Evolutionary conservation across 2,329 filamentous ascomycete genomes (phyloP).

Genomic region (Zasmidium angulare): DNA sequence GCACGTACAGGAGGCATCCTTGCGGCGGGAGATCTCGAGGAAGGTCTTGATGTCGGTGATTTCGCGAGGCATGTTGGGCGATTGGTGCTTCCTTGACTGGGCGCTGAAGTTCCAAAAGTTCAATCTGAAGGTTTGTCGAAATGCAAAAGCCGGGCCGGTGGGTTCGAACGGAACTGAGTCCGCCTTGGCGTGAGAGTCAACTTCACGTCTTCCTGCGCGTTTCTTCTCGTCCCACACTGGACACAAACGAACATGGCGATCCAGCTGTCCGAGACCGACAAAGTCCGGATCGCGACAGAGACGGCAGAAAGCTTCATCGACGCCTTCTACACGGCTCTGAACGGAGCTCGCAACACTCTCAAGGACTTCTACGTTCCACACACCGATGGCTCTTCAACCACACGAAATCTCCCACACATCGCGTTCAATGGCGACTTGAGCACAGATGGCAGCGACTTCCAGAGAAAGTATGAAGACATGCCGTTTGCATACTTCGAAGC

Average conservation of each 20-base stretch:
- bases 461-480: conserved; percentile 64
- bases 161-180: conserved; percentile 1
- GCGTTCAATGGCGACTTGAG: conserved; percentile 75
- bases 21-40: conserved; percentile 99
- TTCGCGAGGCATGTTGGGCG: conserved; percentile 91
- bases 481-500: conserved; percentile 67
- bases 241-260: conserved; percentile 21
- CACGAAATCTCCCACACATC: conserved; percentile 62
- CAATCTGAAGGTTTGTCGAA: conserved; percentile 1
- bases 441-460: conserved; percentile 63
- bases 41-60: conserved; percentile 99
- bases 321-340: conserved; percentile 73
- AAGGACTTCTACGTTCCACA: conserved; percentile 67
- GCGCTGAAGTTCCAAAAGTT: background rate
- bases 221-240: conserved; percentile 2
- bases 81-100: conserved; percentile 2
- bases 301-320: conserved; percentile 72
- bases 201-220: background rate
- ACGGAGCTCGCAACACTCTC: conserved; percentile 58
- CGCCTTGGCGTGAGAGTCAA: background rate
- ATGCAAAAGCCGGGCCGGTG: conserved; percentile 8
- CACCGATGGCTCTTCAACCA: conserved; percentile 51
- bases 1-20: conserved; percentile 98
- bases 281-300: conserved; percentile 39
- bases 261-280: conserved; percentile 32